These are phyloP conservation scores for Nicotiana knightiana DNA, from an alignment of 257 asterid species.

Conservation along the genomic window DNA sequence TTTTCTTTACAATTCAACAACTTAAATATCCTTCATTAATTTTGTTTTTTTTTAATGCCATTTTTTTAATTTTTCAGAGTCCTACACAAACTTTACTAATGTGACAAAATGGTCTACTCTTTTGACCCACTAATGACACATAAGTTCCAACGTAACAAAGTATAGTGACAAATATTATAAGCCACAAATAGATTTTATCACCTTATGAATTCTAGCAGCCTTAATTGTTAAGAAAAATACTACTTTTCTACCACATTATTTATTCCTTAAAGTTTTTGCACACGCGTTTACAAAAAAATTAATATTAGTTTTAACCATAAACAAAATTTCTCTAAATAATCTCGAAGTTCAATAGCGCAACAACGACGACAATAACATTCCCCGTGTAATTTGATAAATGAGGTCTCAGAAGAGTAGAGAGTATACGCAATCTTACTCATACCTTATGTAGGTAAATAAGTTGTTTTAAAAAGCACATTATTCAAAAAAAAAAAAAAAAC, in stretches of 20 bases:
- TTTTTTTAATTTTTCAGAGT: neutral
- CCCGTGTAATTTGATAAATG: fast-evolving
- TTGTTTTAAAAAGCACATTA: no score
- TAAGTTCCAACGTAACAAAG: neutral
- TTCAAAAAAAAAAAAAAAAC: no score
- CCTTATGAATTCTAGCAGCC: neutral
- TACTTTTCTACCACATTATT: no score
- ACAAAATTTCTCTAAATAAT: no score
- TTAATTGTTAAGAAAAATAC: neutral
- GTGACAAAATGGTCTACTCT: neutral
- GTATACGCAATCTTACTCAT: no score
- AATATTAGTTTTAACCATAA: no score
- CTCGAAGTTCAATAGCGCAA: no score
- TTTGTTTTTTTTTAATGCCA: neutral
- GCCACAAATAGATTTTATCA: neutral
- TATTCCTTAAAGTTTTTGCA: no score
- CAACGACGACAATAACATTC: no score
- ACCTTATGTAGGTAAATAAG: no score
- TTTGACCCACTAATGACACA: neutral
- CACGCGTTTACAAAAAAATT: neutral
- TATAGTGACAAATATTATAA: neutral
- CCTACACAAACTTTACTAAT: neutral
- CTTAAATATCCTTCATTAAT: neutral
- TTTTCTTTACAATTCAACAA: neutral
- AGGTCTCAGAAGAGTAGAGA: no score